A percentile compares a stretch with the other conserved stretches of the same genome.
Evolutionary conservation across 108 stramenopile genomes (phyloP).

Genomic region (Fragilaria radians): DNA sequence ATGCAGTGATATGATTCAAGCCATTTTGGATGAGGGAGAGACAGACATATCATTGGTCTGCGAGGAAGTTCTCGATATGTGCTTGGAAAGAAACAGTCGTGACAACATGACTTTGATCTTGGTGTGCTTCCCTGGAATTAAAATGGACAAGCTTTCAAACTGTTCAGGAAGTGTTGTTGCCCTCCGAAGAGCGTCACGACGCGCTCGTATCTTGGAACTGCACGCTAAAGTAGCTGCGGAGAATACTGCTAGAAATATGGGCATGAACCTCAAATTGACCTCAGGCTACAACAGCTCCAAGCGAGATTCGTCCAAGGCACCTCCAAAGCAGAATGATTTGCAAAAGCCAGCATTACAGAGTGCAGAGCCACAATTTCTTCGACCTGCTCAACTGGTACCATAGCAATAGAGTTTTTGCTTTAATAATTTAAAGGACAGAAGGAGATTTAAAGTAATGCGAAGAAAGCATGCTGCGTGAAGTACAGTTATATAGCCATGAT

Average conservation of each 20-base stretch:
- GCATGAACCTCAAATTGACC: background rate
- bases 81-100: slow-evolving; percentile 64
- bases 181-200: background rate
- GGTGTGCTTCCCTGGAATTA: slow-evolving; percentile 21
- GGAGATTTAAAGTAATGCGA: too few relatives aligned
- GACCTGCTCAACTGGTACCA: too few relatives aligned
- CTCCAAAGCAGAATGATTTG: too few relatives aligned
- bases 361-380: too few relatives aligned
- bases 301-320: too few relatives aligned
- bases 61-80: slow-evolving; percentile 75
- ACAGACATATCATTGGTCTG: slow-evolving; percentile 63
- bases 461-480: too few relatives aligned
- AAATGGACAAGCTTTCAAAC: slow-evolving; percentile 1
- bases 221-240: background rate
- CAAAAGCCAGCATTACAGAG: too few relatives aligned
- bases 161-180: background rate
- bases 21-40: slow-evolving; percentile 57
- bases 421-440: too few relatives aligned
- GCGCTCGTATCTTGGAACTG: background rate
- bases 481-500: too few relatives aligned
- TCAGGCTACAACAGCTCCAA: too few relatives aligned
- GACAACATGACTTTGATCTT: slow-evolving; percentile 79
- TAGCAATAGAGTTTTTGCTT: too few relatives aligned
- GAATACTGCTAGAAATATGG: background rate
- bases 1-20: slow-evolving; percentile 66